Conservation (phyloP, 2,329 filamentous ascomycete species). For the Pseudodiploospora longispora region DNA sequence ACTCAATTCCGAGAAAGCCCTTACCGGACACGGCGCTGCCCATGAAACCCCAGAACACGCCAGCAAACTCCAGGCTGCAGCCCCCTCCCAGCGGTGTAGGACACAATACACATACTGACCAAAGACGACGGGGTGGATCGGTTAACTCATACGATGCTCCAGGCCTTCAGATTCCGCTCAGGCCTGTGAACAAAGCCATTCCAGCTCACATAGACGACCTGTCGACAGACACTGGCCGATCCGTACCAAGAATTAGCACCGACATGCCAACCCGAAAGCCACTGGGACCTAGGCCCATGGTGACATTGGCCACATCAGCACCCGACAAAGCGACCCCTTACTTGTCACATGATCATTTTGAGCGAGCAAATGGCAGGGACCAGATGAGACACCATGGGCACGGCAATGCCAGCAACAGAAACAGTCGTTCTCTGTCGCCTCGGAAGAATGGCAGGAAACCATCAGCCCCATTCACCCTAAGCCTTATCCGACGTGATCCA, state of each 20-base stretch:
- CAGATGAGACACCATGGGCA: slow-evolving; percentile 2
- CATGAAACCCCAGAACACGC: slow-evolving; percentile 17
- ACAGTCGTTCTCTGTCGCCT: slow-evolving; percentile 29
- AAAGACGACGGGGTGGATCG: slow-evolving; percentile 11
- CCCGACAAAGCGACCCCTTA: background rate
- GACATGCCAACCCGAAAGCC: slow-evolving; percentile 19
- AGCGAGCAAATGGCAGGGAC: background rate
- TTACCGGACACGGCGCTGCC: slow-evolving; percentile 29
- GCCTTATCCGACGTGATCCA: slow-evolving; percentile 67
- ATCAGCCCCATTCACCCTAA: slow-evolving; percentile 42
- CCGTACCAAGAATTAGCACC: slow-evolving; percentile 10
- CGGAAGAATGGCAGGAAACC: slow-evolving; percentile 20
- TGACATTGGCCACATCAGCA: slow-evolving; percentile 1
- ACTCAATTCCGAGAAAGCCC: slow-evolving; percentile 46
- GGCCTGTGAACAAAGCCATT: slow-evolving; percentile 6
- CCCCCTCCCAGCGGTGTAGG: background rate
- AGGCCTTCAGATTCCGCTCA: slow-evolving; percentile 7
- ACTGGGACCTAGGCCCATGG: slow-evolving; percentile 17
- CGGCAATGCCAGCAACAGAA: background rate
- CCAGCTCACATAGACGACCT: slow-evolving; percentile 7
- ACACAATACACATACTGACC: background rate
- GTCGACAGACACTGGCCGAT: slow-evolving; percentile 3
- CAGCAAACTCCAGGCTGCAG: slow-evolving; percentile 1
- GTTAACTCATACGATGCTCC: slow-evolving; percentile 13
- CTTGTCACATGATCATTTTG: background rate